These are phyloP conservation scores for Nyctanthes arbortristis DNA, from an alignment of 257 asterid genomes.

Conservation along the genomic window DNA sequence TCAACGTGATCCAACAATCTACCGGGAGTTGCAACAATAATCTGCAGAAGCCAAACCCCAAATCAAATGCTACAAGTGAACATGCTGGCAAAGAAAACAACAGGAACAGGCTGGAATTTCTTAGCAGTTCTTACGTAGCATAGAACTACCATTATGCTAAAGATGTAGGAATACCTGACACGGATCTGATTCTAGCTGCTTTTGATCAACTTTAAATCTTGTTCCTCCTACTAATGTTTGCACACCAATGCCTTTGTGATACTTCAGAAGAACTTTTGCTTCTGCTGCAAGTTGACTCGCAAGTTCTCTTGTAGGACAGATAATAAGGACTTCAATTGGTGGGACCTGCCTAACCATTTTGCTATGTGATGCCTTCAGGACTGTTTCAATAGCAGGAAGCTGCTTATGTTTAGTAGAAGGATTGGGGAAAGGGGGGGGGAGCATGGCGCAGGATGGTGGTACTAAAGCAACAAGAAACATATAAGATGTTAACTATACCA, in stretches of 20 bases:
- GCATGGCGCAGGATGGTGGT: constrained; percentile 4
- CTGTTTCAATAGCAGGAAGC: constrained; percentile 99
- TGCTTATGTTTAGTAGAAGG: constrained; percentile 62
- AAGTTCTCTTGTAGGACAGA: constrained; percentile 96
- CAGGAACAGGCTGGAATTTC: background rate
- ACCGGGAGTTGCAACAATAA: constrained; percentile 95
- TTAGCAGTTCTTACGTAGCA: background rate
- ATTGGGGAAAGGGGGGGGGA: constrained; percentile 14
- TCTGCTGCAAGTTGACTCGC: constrained; percentile 96
- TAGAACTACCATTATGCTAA: background rate
- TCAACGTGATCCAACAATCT: constrained; percentile 93
- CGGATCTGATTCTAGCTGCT: constrained; percentile 73
- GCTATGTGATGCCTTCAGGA: constrained; percentile 58
- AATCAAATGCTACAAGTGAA: background rate
- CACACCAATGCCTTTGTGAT: constrained; percentile 83
- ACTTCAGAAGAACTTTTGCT: constrained; percentile 83
- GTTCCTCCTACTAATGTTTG: constrained; percentile 91
- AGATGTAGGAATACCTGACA: constrained; percentile 53
- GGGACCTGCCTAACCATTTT: constrained; percentile 43
- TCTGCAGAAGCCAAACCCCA: constrained; percentile 47
- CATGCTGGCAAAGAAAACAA: background rate
- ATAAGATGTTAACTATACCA: constrained; percentile 57
- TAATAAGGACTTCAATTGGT: constrained; percentile 62
- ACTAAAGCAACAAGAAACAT: constrained; percentile 11
- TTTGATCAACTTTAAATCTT: constrained; percentile 81